These are phyloP conservation scores for Tieghemiomyces parasiticus DNA, from an alignment of 192 early-diverging fungal species.

Conservation along the genomic window DNA sequence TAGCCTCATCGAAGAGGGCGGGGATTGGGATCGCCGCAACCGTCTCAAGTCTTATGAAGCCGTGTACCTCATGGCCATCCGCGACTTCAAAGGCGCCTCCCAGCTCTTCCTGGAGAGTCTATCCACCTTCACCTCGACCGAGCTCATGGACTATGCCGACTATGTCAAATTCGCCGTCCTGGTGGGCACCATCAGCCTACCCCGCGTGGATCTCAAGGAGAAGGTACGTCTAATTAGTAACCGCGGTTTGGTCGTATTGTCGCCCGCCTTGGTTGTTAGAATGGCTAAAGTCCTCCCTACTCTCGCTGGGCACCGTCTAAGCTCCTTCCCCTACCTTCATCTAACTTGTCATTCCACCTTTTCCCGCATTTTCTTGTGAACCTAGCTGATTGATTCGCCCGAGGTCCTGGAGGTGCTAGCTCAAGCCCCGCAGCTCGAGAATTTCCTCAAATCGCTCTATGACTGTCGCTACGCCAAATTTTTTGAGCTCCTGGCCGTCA, in stretches of 20 bases:
- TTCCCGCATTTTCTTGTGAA: not conserved
- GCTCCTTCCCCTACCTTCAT: not conserved
- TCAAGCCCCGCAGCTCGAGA: slow-evolving; percentile 73
- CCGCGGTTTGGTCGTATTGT: no score
- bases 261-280: no score
- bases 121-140: slow-evolving; percentile 89
- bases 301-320: no score
- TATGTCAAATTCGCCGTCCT: slow-evolving; percentile 93
- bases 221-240: slow-evolving; percentile 62
- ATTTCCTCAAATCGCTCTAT: slow-evolving; percentile 77
- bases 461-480: slow-evolving; percentile 87
- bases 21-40: slow-evolving; percentile 99
- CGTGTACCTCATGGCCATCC: slow-evolving; percentile 78
- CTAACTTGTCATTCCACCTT: not conserved
- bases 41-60: slow-evolving; percentile 94
- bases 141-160: slow-evolving; percentile 94
- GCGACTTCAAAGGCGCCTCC: slow-evolving; percentile 90
- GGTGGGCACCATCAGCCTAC: slow-evolving; percentile 71
- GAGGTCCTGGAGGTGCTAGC: slow-evolving; percentile 91
- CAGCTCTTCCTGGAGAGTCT: slow-evolving; percentile 86
- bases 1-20: slow-evolving; percentile 92
- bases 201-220: slow-evolving; percentile 87
- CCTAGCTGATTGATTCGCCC: slow-evolving; percentile 77
- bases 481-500: slow-evolving; percentile 69
- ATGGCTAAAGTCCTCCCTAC: no score